These are phyloP conservation scores for Agaricus sinodeliciosus DNA, from an alignment of 768 basidiomycete species.

Conservation along the genomic window DNA sequence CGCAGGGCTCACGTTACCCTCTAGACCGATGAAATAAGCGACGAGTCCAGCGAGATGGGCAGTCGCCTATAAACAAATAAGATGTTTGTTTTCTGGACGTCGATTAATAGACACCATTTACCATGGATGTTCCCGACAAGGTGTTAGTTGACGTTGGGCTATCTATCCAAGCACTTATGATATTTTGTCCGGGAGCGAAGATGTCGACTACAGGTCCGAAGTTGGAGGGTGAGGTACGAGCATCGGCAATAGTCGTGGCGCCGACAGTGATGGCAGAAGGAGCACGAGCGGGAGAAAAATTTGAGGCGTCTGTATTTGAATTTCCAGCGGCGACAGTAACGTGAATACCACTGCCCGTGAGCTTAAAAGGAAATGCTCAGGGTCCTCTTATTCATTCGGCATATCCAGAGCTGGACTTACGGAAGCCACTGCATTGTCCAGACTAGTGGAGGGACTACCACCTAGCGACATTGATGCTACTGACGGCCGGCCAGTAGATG, in stretches of 20 bases:
- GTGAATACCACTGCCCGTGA: slow-evolving; percentile 22
- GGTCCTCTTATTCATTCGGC: too few species aligned
- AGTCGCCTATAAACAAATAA: slow-evolving; percentile 12
- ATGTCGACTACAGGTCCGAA: slow-evolving; percentile 27
- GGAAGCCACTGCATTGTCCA: slow-evolving; percentile 25
- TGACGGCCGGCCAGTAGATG: slow-evolving; percentile 17
- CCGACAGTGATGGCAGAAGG: slow-evolving; percentile 27
- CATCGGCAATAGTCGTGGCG: slow-evolving; percentile 24
- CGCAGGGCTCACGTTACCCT: slow-evolving; percentile 28
- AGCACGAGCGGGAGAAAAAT: slow-evolving; percentile 25
- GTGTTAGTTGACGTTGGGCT: slow-evolving; percentile 19
- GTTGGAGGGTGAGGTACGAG: slow-evolving; percentile 28
- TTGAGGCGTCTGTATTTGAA: slow-evolving; percentile 18
- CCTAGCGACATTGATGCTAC: slow-evolving; percentile 29
- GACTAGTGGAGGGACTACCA: slow-evolving; percentile 17
- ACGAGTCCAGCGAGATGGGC: slow-evolving; percentile 34
- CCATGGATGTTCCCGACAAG: slow-evolving; percentile 24
- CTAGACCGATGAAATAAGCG: slow-evolving; percentile 26
- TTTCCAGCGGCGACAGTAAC: slow-evolving; percentile 28
- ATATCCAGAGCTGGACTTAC: slow-evolving; percentile 6
- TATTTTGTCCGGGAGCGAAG: slow-evolving; percentile 25
- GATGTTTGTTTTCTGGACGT: background rate
- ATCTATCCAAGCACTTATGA: slow-evolving; percentile 21
- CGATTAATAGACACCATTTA: background rate
- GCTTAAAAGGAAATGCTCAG: slow-evolving; percentile 8